Base-by-base conservation (phyloP, 2,329 filamentous ascomycete genomes). In the Verticillium nonalfalfae region DNA sequence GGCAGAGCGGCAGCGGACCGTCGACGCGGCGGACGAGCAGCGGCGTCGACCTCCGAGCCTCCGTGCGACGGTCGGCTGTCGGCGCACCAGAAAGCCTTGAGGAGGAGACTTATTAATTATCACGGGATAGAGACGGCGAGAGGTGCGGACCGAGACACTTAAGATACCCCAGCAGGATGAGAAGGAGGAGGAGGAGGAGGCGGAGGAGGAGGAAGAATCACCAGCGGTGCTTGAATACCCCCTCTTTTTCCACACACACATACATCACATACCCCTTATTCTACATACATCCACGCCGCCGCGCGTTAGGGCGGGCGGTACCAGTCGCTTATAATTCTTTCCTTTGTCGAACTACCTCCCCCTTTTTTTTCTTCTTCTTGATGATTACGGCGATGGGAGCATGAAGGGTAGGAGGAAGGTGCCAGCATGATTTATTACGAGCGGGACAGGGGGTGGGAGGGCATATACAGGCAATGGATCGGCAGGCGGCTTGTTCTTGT, bases 71-170 rank as follows among this genome's bases (percentile, higher is more conserved):
- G 74, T n/a, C 72, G 70, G 61, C 68, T 70, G 34, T 70, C 69
- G 59, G 73, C 73, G 50, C 68, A 72, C 56, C 74, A 74, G 67
- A 80, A 74, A 67, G 83, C 61, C 75, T 75, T 62, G 82, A 84
- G 62, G 82, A 81, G 60, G 82, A 85, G 75, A 84, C 82, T 9
- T 85, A 83, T 65, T 84, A 70, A 74, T 18, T n/a, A 26, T 15
- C 2, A 21, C 54, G 34, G 13, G 14, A 60, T 18, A n/a, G 36
- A 63, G 61, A 57, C 39, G 39, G 38, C 60, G 54, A 45, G 55
- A 39, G 61, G 61, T 56, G 59, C 60, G 57, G 26, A 33, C 14
- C 9, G 54, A 56, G 54, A 56, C 13, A 26, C 26, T 3, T 57
- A 56, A 38, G 55, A 55, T 60, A 26, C 33, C 26, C 54, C 54